Evolutionary conservation across 2,329 filamentous ascomycete genomes (phyloP).

Genomic region (Beauveria scarabaeidicola): DNA sequence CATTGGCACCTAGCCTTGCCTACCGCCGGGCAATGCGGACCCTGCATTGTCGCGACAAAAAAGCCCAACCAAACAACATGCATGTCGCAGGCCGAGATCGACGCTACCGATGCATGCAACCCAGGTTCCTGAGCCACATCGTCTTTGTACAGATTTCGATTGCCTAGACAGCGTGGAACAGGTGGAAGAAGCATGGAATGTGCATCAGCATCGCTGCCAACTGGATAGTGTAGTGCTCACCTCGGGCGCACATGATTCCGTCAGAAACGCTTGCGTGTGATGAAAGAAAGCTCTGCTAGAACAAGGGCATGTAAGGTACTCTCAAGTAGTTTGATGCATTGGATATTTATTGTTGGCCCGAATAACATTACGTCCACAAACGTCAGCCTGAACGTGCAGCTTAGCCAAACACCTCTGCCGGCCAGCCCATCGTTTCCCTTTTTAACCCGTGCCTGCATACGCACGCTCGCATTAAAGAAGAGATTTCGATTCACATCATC

Average conservation of each 20-base stretch:
- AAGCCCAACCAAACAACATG: neutral
- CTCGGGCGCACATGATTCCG: too few relatives aligned
- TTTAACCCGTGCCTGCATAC: neutral
- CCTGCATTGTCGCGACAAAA: neutral
- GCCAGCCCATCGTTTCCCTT: neutral
- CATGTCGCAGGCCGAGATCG: constrained; percentile 2
- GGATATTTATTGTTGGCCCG: too few relatives aligned
- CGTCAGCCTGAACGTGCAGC: neutral
- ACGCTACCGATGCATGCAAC: constrained; percentile 4
- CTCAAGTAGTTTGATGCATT: too few relatives aligned
- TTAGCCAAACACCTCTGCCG: neutral
- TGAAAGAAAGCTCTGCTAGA: too few relatives aligned
- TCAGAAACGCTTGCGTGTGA: too few relatives aligned
- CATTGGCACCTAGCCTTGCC: neutral
- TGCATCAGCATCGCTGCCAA: neutral
- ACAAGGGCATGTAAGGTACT: too few relatives aligned
- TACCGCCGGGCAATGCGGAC: neutral
- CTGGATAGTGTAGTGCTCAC: neutral
- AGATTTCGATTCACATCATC: neutral
- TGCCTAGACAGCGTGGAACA: neutral
- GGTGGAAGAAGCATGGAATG: neutral
- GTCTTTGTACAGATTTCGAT: neutral
- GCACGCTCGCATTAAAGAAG: neutral
- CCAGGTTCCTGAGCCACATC: neutral
- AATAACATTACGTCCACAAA: too few relatives aligned